Evolutionary conservation across 192 early-diverging fungal species (phyloP), one percentile per base, ranked within the genome.

Genomic region (Rhizophagus prolifer): DNA sequence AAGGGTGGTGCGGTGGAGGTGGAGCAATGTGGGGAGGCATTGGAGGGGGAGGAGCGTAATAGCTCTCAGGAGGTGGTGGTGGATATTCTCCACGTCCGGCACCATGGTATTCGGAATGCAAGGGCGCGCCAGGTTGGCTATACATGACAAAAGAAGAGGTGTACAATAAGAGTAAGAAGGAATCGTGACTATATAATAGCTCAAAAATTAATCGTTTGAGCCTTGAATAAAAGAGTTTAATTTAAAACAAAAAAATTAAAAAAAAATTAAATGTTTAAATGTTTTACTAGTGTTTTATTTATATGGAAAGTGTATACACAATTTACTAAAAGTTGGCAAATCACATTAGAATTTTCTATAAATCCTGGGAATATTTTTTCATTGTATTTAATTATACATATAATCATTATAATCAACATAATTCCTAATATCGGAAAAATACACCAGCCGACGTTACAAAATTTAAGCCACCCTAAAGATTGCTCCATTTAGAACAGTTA

Each of bases 1-100:
- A 73, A 2, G 30, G 59, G n/a, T 30, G 47, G 47, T 72, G 77
- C 28, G 60, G 61, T 41, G 67, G 76, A 28, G 61, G 70, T 38
- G 63, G 77, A 54, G 36, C 25, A 9, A 25, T 50, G 64, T 62
- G 28, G 14, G 60, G 61, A 28, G 60, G 76, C 13, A 60, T 63
- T 38, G 63, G 77, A 64, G 36, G 19, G 16, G 75, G 75, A 67
- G 41, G 66, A 30, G 46, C 9, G 25, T 46, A 65, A 50, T 75
- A 75, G 13, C 58, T 67, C 25, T 34, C 41, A 16, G 14, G 64
- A 23, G 41, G 66, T 58, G 72, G 44, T 50, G 72, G 44, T 30
- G 64, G 60, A 28, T 64, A 60, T 30, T 77, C 64, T 23, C 54
- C 67, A 47, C 63, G 74, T 31, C 41, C 47, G 21, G 54, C 14